Evolutionary conservation across 2,329 filamentous ascomycete species (phyloP).

Genomic region (Ceratocystis albifundus): DNA sequence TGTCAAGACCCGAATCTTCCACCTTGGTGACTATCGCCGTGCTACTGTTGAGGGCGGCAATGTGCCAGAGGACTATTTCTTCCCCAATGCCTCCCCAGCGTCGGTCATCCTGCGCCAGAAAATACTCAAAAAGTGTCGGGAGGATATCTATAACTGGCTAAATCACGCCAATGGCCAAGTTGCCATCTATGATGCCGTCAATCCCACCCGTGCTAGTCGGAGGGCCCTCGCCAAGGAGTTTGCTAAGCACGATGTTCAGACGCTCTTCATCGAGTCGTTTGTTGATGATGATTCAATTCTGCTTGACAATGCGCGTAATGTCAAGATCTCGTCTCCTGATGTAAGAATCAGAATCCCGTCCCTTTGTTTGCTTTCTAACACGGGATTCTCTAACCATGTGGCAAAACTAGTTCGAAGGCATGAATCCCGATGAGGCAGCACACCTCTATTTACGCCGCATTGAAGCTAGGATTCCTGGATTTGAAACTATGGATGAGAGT

Average conservation of each 20-base stretch:
- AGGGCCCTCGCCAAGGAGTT: slow-evolving; percentile 87
- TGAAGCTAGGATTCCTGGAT: slow-evolving; percentile 82
- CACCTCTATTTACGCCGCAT: slow-evolving; percentile 85
- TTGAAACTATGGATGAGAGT: slow-evolving; percentile 89
- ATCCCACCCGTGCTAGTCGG: slow-evolving; percentile 72
- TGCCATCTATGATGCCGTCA: slow-evolving; percentile 96
- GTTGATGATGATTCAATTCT: slow-evolving; percentile 90
- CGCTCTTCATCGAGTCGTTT: slow-evolving; percentile 90
- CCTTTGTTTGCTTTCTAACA: neutral
- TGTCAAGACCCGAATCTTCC: slow-evolving; percentile 96
- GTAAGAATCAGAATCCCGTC: slow-evolving; percentile 40
- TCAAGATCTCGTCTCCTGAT: slow-evolving; percentile 96
- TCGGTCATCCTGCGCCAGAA: slow-evolving; percentile 93
- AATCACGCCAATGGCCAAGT: slow-evolving; percentile 97
- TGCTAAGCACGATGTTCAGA: slow-evolving; percentile 95
- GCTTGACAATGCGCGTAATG: slow-evolving; percentile 88
- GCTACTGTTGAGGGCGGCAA: slow-evolving; percentile 74
- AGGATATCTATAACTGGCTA: slow-evolving; percentile 92
- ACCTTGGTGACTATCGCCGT: slow-evolving; percentile 89
- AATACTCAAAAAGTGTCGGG: slow-evolving; percentile 91
- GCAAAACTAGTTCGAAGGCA: slow-evolving; percentile 62
- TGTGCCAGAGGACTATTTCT: slow-evolving; percentile 96
- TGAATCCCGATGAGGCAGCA: slow-evolving; percentile 85
- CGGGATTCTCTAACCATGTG: slow-evolving; percentile 16
- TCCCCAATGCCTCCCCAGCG: slow-evolving; percentile 80